phyloP scores from a whole-genome alignment of 2,329 filamentous ascomycete species.

The Penicillium sp. region DNA sequence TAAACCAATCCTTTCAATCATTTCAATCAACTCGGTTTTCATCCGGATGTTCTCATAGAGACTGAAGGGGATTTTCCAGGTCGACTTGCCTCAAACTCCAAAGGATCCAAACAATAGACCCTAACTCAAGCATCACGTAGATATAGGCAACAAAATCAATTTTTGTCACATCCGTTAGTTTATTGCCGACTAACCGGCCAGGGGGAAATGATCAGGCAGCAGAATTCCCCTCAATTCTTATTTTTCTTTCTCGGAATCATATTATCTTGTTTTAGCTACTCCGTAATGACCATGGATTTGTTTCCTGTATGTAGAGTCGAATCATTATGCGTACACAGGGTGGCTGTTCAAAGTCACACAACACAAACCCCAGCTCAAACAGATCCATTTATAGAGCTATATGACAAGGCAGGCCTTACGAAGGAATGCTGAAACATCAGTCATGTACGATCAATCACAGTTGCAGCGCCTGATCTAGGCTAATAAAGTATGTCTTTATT shows the following conservation, averaged over 20 bases:
- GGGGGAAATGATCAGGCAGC: neutral
- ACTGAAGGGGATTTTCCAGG: too few relatives aligned
- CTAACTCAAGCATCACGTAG: neutral
- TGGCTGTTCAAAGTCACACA: neutral
- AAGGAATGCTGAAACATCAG: neutral
- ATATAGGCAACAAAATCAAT: neutral
- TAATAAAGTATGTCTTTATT: neutral
- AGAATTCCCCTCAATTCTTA: neutral
- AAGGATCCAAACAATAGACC: neutral
- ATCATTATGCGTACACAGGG: neutral
- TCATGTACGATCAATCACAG: conserved; percentile 7
- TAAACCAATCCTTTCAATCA: neutral
- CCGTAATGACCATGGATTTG: neutral
- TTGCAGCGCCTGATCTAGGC: neutral
- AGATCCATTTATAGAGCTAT: neutral
- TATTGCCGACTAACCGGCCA: neutral
- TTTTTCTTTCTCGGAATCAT: neutral
- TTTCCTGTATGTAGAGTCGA: neutral
- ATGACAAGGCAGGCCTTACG: neutral
- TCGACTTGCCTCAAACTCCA: neutral
- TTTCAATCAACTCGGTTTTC: neutral
- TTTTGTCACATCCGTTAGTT: too few relatives aligned
- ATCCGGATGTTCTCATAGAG: neutral
- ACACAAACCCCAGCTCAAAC: neutral
- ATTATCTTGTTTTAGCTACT: neutral